A percentile compares a stretch with the other conserved stretches of the same genome.
Evolutionary conservation across 2,329 filamentous ascomycete genomes (phyloP).

Genomic region (Diplodia seriata): DNA sequence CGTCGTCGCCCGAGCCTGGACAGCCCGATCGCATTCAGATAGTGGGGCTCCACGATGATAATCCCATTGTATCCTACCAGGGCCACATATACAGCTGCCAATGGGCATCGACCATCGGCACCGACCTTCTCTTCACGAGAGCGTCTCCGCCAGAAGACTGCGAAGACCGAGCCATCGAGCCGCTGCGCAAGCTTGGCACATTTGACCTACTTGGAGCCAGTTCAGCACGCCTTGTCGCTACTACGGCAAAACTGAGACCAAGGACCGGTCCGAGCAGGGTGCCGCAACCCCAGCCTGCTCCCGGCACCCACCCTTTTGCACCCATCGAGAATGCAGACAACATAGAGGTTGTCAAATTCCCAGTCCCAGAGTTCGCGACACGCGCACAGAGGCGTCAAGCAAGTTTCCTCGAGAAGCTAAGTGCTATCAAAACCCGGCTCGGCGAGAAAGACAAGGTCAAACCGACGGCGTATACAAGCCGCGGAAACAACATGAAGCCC

Average conservation of each 20-base stretch:
- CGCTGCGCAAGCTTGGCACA: conserved; percentile 58
- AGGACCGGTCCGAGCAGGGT: conserved; percentile 24
- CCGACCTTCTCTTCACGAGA: conserved; percentile 74
- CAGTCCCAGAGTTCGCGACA: conserved; percentile 17
- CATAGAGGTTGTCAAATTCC: conserved; percentile 9
- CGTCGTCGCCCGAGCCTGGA: conserved; percentile 25
- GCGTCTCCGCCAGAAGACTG: conserved; percentile 41
- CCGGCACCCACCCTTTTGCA: conserved; percentile 60
- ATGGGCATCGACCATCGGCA: conserved; percentile 85
- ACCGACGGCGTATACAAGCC: conserved; percentile 16
- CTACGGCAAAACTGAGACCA: conserved; percentile 64
- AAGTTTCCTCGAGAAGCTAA: conserved; percentile 21
- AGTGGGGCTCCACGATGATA: conserved; percentile 77
- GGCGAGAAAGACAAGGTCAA: conserved; percentile 29
- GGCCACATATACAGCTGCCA: conserved; percentile 78
- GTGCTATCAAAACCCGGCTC: conserved; percentile 29
- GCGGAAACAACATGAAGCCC: conserved; percentile 1
- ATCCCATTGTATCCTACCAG: conserved; percentile 81
- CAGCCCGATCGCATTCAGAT: conserved; percentile 67
- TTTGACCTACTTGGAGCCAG: conserved; percentile 77
- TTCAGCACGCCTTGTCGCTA: conserved; percentile 72
- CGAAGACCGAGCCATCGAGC: conserved; percentile 43
- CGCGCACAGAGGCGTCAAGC: conserved; percentile 29
- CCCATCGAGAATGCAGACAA: conserved; percentile 10
- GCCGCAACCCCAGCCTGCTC: conserved; percentile 82